Percentiles rank a stretch among this genome's conserved stretches.
Conservation (phyloP, 352 stramenopile genomes). For the Phytophthora nicotianae region DNA sequence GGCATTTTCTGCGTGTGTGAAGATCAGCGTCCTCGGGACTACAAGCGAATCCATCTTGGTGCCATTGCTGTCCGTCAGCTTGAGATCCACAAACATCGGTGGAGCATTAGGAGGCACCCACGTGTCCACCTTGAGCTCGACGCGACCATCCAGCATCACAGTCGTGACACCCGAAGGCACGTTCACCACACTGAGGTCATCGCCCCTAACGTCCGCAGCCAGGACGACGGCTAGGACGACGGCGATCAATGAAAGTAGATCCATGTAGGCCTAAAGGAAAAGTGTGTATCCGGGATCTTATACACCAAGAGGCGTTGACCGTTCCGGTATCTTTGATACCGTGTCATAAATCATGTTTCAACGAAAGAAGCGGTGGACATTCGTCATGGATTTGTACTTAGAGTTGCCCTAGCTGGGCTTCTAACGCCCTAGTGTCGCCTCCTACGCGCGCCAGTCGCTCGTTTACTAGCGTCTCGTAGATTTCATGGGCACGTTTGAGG, state of each 20-base stretch:
- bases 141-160: constrained; percentile 40
- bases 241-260: constrained; percentile 6
- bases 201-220: constrained; percentile 1
- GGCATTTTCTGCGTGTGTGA: constrained; percentile 36
- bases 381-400: constrained; percentile 4
- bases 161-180: constrained; percentile 62
- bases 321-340: constrained; percentile 7
- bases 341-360: constrained; percentile 5
- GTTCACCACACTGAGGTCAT: constrained; percentile 40
- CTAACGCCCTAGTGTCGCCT: constrained; percentile 17
- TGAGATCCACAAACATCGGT: constrained; percentile 53
- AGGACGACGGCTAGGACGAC: background rate
- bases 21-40: constrained; percentile 42
- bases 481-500: constrained; percentile 41
- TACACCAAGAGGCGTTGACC: constrained; percentile 25
- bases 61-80: constrained; percentile 46
- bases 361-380: constrained; percentile 14
- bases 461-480: constrained; percentile 41
- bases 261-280: constrained; percentile 1
- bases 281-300: constrained; percentile 4
- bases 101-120: constrained; percentile 42
- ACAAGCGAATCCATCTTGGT: constrained; percentile 42
- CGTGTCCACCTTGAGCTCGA: constrained; percentile 53
- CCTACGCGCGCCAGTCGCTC: constrained; percentile 31
- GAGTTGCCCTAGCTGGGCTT: constrained; percentile 12